These are phyloP conservation scores for Solanum tarapatanum DNA, from an alignment of 257 asterid genomes.

Conservation along the genomic window DNA sequence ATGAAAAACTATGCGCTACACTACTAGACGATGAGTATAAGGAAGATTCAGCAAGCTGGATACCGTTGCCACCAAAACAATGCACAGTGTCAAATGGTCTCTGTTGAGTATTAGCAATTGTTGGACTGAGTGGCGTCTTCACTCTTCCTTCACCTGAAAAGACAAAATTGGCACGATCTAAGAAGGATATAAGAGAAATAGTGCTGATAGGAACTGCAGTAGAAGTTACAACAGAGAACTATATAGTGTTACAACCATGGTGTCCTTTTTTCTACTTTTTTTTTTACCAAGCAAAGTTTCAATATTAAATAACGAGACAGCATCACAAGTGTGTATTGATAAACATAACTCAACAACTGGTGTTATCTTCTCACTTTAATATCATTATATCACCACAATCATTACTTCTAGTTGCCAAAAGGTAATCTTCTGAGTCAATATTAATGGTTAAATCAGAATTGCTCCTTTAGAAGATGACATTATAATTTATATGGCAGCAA, in stretches of 20 bases:
- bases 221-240: background rate
- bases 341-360: background rate
- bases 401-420: background rate
- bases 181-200: background rate
- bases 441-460: background rate
- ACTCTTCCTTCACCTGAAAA: conserved; percentile 65
- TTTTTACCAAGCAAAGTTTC: background rate
- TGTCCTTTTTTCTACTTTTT: background rate
- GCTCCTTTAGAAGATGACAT: background rate
- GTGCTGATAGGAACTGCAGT: background rate
- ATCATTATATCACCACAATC: background rate
- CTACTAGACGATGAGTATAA: conserved; percentile 66
- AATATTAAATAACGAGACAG: background rate
- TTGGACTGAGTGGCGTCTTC: conserved; percentile 92
- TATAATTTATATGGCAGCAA: background rate
- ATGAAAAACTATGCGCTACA: conserved; percentile 72
- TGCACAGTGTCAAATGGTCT: conserved; percentile 40
- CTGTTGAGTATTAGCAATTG: conserved; percentile 41
- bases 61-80: conserved; percentile 30
- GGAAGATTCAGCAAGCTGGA: conserved; percentile 51
- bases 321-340: background rate
- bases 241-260: background rate
- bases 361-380: background rate
- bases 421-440: background rate
- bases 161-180: background rate